Evolutionary conservation across 1,284 basidiomycete genomes (phyloP).

Genomic region (Cutaneotrichosporon curvatum): DNA sequence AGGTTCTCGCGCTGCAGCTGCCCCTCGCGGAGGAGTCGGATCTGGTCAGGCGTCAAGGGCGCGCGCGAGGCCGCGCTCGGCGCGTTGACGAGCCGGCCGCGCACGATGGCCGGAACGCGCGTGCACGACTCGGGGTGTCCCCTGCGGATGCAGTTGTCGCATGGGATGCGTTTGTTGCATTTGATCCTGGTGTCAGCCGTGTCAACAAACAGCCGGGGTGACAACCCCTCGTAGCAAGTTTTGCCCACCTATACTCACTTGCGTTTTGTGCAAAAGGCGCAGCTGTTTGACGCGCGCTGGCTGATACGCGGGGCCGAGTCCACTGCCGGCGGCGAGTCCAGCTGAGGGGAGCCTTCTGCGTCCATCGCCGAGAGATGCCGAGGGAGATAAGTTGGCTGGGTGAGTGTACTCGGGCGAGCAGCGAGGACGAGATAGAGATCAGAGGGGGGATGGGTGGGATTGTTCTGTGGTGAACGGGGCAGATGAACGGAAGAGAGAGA

Average conservation of each 20-base stretch:
- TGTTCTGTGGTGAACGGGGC: neutral
- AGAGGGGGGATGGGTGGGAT: neutral
- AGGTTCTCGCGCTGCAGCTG: conserved; percentile 22
- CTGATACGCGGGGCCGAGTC: conserved; percentile 8
- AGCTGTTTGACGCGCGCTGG: conserved; percentile 19
- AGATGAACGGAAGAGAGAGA: neutral
- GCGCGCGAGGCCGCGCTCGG: conserved; percentile 15
- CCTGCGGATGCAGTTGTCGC: conserved; percentile 19
- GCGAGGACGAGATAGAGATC: conserved; percentile 4
- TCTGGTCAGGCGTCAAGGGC: conserved; percentile 19
- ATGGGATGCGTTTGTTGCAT: conserved; percentile 20
- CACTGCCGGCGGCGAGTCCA: neutral
- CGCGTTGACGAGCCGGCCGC: conserved; percentile 18
- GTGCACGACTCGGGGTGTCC: conserved; percentile 20
- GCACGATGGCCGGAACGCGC: conserved; percentile 18
- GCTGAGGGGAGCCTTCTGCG: neutral
- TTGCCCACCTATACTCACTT: too few relatives aligned
- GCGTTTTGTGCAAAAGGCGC: conserved; percentile 20
- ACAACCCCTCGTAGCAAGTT: too few relatives aligned
- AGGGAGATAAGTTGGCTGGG: neutral
- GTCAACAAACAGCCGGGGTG: neutral
- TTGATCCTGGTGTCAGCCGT: conserved; percentile 12
- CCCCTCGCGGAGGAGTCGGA: conserved; percentile 16
- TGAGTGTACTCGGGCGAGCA: conserved; percentile 2
- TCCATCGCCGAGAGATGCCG: neutral